Conservation (phyloP, 2,329 filamentous ascomycete species). For the Botrytis paeoniae region DNA sequence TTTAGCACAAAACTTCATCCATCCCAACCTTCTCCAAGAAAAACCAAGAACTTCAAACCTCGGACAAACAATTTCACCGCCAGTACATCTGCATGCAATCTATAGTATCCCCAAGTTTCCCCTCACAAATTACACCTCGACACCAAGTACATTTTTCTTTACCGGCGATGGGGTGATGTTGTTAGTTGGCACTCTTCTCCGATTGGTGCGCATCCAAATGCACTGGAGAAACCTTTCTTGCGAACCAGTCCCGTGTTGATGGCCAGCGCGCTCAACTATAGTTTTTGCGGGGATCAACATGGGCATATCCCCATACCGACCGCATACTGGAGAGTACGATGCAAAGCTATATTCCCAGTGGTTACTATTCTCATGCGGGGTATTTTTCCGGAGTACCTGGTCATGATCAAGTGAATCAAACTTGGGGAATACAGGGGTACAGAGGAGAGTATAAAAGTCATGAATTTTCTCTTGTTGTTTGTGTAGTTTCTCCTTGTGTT, state of each 20-base stretch:
- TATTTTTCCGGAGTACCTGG: conserved; percentile 15
- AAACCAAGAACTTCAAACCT: not conserved
- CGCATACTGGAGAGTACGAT: not conserved
- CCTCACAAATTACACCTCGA: not conserved
- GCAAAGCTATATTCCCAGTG: not conserved
- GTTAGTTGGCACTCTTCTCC: not conserved
- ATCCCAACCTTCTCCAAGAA: not conserved
- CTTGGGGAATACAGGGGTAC: not conserved
- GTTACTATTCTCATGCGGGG: conserved; percentile 2
- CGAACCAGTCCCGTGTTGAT: conserved; percentile 6
- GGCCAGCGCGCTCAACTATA: not conserved
- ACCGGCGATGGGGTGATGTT: not conserved
- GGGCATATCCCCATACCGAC: not conserved
- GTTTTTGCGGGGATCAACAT: not conserved
- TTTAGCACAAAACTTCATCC: not conserved
- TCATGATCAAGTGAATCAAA: not conserved
- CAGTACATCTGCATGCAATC: not conserved
- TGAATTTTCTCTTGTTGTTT: not conserved
- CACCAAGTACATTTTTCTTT: not conserved
- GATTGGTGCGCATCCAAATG: conserved; percentile 10
- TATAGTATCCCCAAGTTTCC: conserved; percentile 1
- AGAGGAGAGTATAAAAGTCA: conserved; percentile 7
- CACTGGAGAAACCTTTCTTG: conserved; percentile 14
- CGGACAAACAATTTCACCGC: conserved; percentile 7
- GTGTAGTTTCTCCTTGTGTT: not conserved